Evolutionary conservation across 225 moss, liverwort and hornwort genomes (phyloP), one percentile per base, ranked within the genome.

Genomic region (Bryoerythrophyllum caledonicum): DNA sequence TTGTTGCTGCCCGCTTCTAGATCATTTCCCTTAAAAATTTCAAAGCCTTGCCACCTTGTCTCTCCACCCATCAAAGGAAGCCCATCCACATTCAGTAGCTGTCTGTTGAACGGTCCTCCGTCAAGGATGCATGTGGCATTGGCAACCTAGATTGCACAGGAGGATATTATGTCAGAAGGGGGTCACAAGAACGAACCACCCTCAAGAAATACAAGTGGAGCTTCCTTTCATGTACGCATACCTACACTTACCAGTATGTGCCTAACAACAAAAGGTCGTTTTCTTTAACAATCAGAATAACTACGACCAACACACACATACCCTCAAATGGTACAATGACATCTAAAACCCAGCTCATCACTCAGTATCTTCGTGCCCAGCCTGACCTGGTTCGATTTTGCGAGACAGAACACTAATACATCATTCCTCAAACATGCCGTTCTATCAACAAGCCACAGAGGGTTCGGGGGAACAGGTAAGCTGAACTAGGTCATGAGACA

Each of bases 1-100:
- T 90, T 90, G 78, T 86, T 88, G 61, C 74, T 80, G 76, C 74
- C 89, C 63, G 74, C 80, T 53, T 80, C 84, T 0, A 72, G 53
- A 37, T 71, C 81, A 65, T 44, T 74, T 77, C 82, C 86, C 83
- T 87, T 88, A 78, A 82, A 37, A 24, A 37, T 77, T 63, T 90
- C 85, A 85, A 94, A 92, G 63, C 89, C 94, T 76, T 88, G 88
- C 96, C 96, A 96, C 77, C 85, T 89, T 76, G 86, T 81, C 65
- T 89, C 89, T 71, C 81, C 90, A 71, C 87, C 76, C 79, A 92
- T 80, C 82, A 83, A 76, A 51, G 83, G 82, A 67, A 87, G 86
- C 41, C 90, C 94, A 59, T 92, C 94, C 79, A 70, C 82, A 57
- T 66, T 82, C 71, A 84, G 63, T 1, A 82, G 81, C 55, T 78